Base-by-base conservation (phyloP, 345 rosid species). In the Crucihimalaya himalaica region DNA sequence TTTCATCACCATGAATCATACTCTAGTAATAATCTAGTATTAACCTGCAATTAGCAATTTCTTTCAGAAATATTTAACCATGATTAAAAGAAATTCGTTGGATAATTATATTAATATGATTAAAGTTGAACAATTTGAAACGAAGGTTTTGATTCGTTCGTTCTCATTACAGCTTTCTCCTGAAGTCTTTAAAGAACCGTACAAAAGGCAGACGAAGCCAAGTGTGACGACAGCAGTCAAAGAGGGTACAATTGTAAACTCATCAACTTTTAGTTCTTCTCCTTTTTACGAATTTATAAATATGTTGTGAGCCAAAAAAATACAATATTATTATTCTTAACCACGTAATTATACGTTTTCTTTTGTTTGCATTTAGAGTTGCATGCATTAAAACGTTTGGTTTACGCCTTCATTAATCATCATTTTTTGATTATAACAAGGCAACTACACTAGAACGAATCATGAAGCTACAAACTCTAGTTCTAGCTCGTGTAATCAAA, bases 211-310 rank as follows among this genome's bases (percentile, higher is more conserved):
- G 19, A 32, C 6, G 35, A 46, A 34, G 34, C 53, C 5, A 72
- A 55, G 55, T 55, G 57, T 65, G 66, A 56, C 78, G 58, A 23
- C 31, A 65, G 20, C 59, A 73, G 78, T 73, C 59, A 57, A 46
- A 25, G 25, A 7, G 59, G 71, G 20, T 5, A 56, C 31, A 47
- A 73, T 31, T 37, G 71, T 65, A 65, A 73, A 65, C 42, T 56
- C 60, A 35, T n/a, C 20, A 21, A 3, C 39, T 29, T 16, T 2
- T 5, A 40, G 2, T 48, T 27, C 34, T 32, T 48, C 0, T 8
- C 2, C 8, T 50, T 19, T 12, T 43, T 34, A 23, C 47, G 27
- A 48, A 37, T 11, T 25, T 5, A 1, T 31, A 31, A 31, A 23
- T 23, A 39, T 19, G 55, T 9, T 43, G 25, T 70, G 66, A 32